phyloP scores from a whole-genome alignment of 2,329 filamentous ascomycete genomes.

The Emericellopsis cladophorae region DNA sequence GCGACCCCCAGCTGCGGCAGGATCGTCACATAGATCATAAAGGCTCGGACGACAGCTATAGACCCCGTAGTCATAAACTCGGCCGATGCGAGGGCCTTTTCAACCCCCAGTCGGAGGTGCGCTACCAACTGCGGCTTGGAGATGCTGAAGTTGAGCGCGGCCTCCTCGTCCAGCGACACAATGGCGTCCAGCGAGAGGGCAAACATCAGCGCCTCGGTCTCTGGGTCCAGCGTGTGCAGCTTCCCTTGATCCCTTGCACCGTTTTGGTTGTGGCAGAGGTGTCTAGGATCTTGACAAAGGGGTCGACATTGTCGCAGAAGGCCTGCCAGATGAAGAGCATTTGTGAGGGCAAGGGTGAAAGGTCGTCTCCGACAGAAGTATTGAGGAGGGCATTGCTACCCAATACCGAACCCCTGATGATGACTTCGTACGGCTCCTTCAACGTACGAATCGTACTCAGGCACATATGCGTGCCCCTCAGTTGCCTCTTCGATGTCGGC shows the following conservation, averaged over 20 bases:
- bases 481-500: conserved; percentile 10
- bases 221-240: conserved; percentile 7
- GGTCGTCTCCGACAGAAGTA: not conserved
- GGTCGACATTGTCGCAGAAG: conserved; percentile 16
- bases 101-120: conserved; percentile 9
- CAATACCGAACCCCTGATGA: conserved; percentile 9
- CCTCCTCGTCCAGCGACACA: conserved; percentile 10
- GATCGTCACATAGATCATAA: conserved; percentile 34
- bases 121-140: conserved; percentile 7
- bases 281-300: conserved; percentile 17
- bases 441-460: not conserved
- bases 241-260: conserved; percentile 7
- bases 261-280: conserved; percentile 7
- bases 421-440: not conserved
- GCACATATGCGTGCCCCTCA: not conserved
- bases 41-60: conserved; percentile 43
- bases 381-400: conserved; percentile 3
- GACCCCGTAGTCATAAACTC: conserved; percentile 42
- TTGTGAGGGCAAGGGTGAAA: conserved; percentile 14
- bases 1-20: conserved; percentile 41
- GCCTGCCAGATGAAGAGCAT: conserved; percentile 15
- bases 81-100: conserved; percentile 19
- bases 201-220: conserved; percentile 12
- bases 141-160: conserved; percentile 6
- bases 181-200: conserved; percentile 13